Percentiles rank a stretch among this genome's conserved stretches.
Conservation (phyloP, 2,329 filamentous ascomycete genomes). For the Metarhizium anisopliae region DNA sequence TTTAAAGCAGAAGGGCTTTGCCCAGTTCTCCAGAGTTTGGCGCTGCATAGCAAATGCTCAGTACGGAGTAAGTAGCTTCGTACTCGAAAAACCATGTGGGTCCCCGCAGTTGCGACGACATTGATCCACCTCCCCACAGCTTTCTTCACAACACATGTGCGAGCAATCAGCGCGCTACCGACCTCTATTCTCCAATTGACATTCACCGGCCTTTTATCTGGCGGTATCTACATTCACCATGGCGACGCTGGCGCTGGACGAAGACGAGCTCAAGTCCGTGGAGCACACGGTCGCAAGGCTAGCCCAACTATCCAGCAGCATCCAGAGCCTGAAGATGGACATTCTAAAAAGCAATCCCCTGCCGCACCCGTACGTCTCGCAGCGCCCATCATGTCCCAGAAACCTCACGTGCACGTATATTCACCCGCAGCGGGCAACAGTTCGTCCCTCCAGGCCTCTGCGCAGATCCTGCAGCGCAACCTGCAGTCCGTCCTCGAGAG, state of each 20-base stretch:
- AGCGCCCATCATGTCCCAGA: background rate
- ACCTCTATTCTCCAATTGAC: background rate
- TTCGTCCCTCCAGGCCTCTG: constrained; percentile 62
- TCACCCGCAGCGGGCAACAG: constrained; percentile 29
- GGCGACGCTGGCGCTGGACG: constrained; percentile 39
- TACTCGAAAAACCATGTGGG: background rate
- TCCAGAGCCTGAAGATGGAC: constrained; percentile 53
- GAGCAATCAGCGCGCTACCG: background rate
- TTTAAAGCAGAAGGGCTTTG: too few species aligned
- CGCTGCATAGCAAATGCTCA: too few species aligned
- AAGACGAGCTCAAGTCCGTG: constrained; percentile 57
- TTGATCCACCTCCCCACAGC: background rate
- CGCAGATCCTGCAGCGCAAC: constrained; percentile 62
- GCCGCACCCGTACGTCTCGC: constrained; percentile 49
- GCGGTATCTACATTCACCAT: constrained; percentile 13
- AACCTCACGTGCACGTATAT: background rate
- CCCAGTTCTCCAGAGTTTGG: too few species aligned
- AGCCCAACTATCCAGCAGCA: constrained; percentile 58
- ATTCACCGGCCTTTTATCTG: background rate
- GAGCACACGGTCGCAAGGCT: constrained; percentile 63
- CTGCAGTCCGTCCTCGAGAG: constrained; percentile 58
- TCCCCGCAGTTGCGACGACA: too few species aligned
- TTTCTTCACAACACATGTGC: background rate
- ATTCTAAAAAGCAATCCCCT: constrained; percentile 55
- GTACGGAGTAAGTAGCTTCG: too few species aligned